A percentile compares a stretch with the other conserved stretches of the same genome.
Conservation (phyloP, 352 stramenopile species). For the Phytophthora foliorum region DNA sequence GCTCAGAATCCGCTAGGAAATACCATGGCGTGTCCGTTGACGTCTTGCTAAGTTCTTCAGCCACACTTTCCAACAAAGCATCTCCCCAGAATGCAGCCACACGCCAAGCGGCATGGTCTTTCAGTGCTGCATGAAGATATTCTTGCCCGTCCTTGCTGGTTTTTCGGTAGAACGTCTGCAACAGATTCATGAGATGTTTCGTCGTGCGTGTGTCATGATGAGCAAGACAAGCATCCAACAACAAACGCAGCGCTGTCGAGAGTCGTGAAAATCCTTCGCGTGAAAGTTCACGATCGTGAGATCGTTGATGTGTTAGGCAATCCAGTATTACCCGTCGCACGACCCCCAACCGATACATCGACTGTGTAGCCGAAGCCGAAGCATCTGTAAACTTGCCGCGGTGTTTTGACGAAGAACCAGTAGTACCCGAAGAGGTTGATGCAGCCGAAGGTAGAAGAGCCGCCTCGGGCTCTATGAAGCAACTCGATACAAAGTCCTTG, state of each 20-base stretch:
- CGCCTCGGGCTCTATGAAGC: conserved; percentile 76
- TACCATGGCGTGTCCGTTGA: conserved; percentile 76
- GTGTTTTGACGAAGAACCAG: conserved; percentile 51
- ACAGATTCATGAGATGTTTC: conserved; percentile 87
- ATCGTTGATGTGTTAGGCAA: conserved; percentile 77
- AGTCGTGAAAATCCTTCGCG: conserved; percentile 66
- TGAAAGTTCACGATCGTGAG: conserved; percentile 65
- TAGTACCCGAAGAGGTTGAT: conserved; percentile 15
- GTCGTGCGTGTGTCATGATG: conserved; percentile 71
- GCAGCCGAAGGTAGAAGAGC: conserved; percentile 41
- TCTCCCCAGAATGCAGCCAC: conserved; percentile 79
- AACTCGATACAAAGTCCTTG: conserved; percentile 89
- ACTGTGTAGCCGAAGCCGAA: conserved; percentile 42
- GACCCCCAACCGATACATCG: conserved; percentile 77
- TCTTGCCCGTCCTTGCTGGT: conserved; percentile 59
- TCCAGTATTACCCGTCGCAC: conserved; percentile 75
- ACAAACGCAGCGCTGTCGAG: conserved; percentile 55
- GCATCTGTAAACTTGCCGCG: conserved; percentile 75
- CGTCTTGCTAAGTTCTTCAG: conserved; percentile 82
- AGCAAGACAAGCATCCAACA: conserved; percentile 74
- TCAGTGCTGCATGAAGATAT: conserved; percentile 65
- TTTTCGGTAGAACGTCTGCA: conserved; percentile 81
- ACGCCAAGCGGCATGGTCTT: conserved; percentile 73
- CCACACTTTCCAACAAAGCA: conserved; percentile 76
- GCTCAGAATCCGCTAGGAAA: conserved; percentile 61